Base-by-base conservation (phyloP, 75 land plant genomes). In the Picea sitchensis region DNA sequence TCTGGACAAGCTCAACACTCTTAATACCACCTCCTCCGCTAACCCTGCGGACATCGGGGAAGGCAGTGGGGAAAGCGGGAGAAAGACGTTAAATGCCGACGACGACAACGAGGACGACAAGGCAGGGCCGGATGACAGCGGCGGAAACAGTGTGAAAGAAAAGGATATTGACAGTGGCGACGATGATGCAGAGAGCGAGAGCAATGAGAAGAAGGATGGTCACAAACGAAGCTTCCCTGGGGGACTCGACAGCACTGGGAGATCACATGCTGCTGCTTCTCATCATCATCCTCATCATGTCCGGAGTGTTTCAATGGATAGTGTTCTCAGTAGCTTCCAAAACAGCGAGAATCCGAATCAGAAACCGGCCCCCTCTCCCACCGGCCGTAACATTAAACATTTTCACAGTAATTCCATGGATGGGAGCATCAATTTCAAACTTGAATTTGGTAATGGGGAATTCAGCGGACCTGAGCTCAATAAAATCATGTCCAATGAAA, bases 401-500 rank as follows among this genome's bases (percentile, higher is more conserved):
- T 61, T 54, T 32, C 84, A 82, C 61, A 82, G 84, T 73, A 81
- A 65, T 41, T 82, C 84, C 23, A 82, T 82, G 81, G 84, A 82
- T 60, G 84, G 81, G n/a, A 80, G 63, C n/a, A 13, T 80, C 18
- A 79, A 81, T 69, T 32, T 41, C 51, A 38, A 62, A 41, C n/a
- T 81, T 23, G 80, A 79, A 77, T 75, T 79, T 73, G 36, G 77
- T 34, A 41, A 79, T 56, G 79, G 79, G n/a, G 92, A 90, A 76
- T 92, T 92, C 71, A 87, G 85, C 76, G 87, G 83, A 14, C 75
- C 84, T 7, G 95, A 90, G 73, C 58, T 92, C 73, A 89, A 91
- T 81, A 93, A 93, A 69, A 89, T 93, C 5, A 91, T 89, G 90
- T 90, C 88, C n/a, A 91, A 91, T 82, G 93, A 93, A 34, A 93